These are phyloP conservation scores for Pseudisothecium myosuroides DNA, from an alignment of 225 moss, liverwort and hornwort species.

Conservation along the genomic window DNA sequence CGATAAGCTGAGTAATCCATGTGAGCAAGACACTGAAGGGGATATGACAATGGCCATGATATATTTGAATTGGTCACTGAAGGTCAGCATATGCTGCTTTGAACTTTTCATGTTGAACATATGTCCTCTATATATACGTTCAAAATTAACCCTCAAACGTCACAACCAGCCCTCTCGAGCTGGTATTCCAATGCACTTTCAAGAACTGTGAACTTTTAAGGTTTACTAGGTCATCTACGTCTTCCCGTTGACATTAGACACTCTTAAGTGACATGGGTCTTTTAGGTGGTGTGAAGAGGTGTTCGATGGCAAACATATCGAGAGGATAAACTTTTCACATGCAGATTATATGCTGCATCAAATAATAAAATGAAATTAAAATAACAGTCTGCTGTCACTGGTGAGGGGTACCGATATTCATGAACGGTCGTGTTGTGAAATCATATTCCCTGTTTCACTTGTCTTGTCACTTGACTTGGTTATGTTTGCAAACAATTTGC, in stretches of 20 bases:
- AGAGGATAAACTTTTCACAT: neutral
- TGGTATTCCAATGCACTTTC: neutral
- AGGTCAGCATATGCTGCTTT: conserved; percentile 31
- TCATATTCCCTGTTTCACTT: neutral
- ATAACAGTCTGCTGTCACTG: neutral
- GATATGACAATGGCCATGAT: conserved; percentile 7
- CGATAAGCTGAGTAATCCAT: neutral
- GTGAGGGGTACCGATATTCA: neutral
- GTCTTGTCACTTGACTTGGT: neutral
- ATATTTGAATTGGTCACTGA: conserved; percentile 55
- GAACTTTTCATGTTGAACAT: neutral
- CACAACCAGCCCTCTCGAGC: neutral
- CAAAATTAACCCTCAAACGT: neutral
- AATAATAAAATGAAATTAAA: neutral
- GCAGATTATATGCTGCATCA: neutral
- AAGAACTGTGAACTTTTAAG: no score
- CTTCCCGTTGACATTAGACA: neutral
- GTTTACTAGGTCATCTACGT: no score
- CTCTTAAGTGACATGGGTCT: neutral
- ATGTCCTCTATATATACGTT: neutral
- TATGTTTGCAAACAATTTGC: neutral
- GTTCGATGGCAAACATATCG: neutral
- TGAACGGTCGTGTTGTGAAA: neutral
- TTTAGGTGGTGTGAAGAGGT: neutral
- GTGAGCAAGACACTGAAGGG: conserved; percentile 2